Base-by-base conservation (phyloP, 2,329 filamentous ascomycete genomes). In the Neonectria ditissima region DNA sequence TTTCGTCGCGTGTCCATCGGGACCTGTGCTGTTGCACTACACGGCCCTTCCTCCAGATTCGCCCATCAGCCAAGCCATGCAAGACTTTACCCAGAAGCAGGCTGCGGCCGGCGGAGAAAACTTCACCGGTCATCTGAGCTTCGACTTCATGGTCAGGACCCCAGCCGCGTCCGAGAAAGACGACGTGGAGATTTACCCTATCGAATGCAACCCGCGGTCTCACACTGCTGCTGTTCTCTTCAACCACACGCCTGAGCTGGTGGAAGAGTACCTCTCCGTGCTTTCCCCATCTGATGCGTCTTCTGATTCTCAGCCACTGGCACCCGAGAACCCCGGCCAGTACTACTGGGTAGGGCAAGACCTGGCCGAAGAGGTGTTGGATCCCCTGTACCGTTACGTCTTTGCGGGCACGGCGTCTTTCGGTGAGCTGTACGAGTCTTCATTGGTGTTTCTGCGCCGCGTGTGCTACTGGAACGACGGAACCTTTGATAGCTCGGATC, bases 261-360 rank as follows among this genome's bases (percentile, higher is more conserved):
- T 82, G 1, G 77, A 81, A 13, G 83, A 81, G 3, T 91, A 91
- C 66, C 76, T 91, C 14, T 80, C 79, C 0, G 68, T 83, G 1
- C 74, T 89, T 0, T 73, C 78, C 0, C 59, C 66, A 0, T 52
- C 64, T 3, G 4, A 55, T 1, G 37, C 62, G 4, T 8, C 20
- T 9, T 18, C 6, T 57, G 1, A 18, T 64, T 37, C 52, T 64
- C 30, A 55, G 37, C 77, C 68, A 1, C 26, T 69, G 6, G 66
- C 67, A 26, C 76, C 74, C 5, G 65, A 26, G 3, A 61, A 63
- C 43, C 62, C 74, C 58, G 67, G 58, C 44, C 68, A 71, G 13
- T 79, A 82, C 65, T 91, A 91, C 76, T 92, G 90, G 90, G 73
- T 89, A n/a, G 88, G 86, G 0, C 89, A 92, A 66, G 90, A 92